These are phyloP conservation scores for Neurospora crassa DNA, from an alignment of 2,329 filamentous ascomycete genomes.

Conservation along the genomic window DNA sequence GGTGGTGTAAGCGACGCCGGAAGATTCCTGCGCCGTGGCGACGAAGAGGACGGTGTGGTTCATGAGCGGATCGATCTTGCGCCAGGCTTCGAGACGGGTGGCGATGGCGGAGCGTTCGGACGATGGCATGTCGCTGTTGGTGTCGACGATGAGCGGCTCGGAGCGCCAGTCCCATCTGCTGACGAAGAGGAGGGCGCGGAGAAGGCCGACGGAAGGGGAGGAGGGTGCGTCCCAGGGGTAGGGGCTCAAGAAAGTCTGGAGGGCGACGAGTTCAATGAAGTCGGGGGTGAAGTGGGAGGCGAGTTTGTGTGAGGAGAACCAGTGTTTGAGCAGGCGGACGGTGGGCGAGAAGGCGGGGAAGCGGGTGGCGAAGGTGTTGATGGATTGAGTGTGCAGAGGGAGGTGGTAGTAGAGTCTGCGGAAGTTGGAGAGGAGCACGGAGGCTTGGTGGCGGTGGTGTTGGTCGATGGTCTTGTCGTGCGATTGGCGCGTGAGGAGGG, in stretches of 20 bases:
- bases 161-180: slow-evolving; percentile 87
- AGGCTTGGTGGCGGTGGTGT: slow-evolving; percentile 57
- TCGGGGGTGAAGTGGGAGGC: slow-evolving; percentile 66
- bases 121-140: slow-evolving; percentile 53
- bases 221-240: slow-evolving; percentile 73
- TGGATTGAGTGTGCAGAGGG: slow-evolving; percentile 71
- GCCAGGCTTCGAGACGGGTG: slow-evolving; percentile 72
- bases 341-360: slow-evolving; percentile 72
- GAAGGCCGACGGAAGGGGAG: slow-evolving; percentile 68
- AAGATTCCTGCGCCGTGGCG: slow-evolving; percentile 67
- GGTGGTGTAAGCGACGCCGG: slow-evolving; percentile 74
- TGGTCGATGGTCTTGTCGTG: slow-evolving; percentile 63
- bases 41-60: slow-evolving; percentile 74
- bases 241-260: slow-evolving; percentile 69
- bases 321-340: slow-evolving; percentile 77
- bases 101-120: slow-evolving; percentile 53
- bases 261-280: slow-evolving; percentile 73
- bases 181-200: slow-evolving; percentile 70
- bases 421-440: slow-evolving; percentile 58
- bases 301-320: slow-evolving; percentile 81
- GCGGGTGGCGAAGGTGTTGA: slow-evolving; percentile 71
- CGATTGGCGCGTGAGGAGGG: slow-evolving; percentile 66
- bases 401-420: slow-evolving; percentile 62
- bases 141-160: slow-evolving; percentile 72
- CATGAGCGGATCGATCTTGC: slow-evolving; percentile 80